Base-by-base conservation (phyloP, 2,329 filamentous ascomycete genomes). In the Penicillium sp. region DNA sequence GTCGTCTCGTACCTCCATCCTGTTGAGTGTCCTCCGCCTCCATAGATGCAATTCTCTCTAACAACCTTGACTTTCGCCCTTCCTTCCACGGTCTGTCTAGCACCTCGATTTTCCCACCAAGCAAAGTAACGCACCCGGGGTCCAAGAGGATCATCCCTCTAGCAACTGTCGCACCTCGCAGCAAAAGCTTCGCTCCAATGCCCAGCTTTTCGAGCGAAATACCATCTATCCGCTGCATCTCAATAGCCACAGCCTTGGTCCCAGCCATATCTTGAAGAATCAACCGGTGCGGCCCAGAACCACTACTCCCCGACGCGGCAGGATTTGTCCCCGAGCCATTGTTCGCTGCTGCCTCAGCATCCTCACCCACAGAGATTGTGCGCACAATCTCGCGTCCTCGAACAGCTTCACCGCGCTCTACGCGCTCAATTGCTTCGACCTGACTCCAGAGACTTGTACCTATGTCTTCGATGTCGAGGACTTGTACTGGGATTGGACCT, bases 101-200 rank as follows among this genome's bases (percentile, higher is more conserved):
- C 0, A 79, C 80, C 54, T 97, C 92, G 45, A 98, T 83, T 76
- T 90, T 96, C 0, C 95, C 95, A 2, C 95, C 95, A n/a, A 97
- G 75, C 2, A 96, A 70, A n/a, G 84, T 81, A 53, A 86, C 87
- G 55, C 74, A 86, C 2, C 77, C 78, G 1, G 90, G 87, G 60
- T 91, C 88, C 21, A 99, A 78, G 74, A 98, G 76, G n/a, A 96
- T 68, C 49, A 90, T 83, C 0, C 92, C 95, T 55, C 93, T 82
- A 5, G 96, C 85, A 6, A 86, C 80, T 3, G 82, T 81, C 5
- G 84, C 82, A 61, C 86, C 81, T 63, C 80, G 86, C 49, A 99
- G 74, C 42, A 96, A 66, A 24, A 97, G 68, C 77, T 99, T 99
- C 64, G 87, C 83, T 2, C 95, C 95, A 59, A 98, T 93, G 48